These are phyloP conservation scores for Geosmithia flava DNA, from an alignment of 2,329 filamentous ascomycete species.

Conservation along the genomic window DNA sequence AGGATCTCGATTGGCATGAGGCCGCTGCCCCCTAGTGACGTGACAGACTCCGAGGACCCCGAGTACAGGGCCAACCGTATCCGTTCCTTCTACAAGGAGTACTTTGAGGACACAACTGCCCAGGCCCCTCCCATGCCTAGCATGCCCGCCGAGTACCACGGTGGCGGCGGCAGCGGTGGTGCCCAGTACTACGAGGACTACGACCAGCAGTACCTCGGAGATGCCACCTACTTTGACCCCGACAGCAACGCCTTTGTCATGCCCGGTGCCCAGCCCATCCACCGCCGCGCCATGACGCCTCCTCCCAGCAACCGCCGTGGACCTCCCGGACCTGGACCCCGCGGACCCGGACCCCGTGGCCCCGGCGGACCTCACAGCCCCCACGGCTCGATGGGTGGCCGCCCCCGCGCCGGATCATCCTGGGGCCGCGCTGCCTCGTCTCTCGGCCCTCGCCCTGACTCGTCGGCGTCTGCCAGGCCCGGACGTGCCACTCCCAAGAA, in stretches of 20 bases:
- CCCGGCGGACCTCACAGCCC: constrained; percentile 20
- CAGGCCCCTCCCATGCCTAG: constrained; percentile 25
- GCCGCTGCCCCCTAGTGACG: constrained; percentile 77
- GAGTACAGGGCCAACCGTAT: constrained; percentile 94
- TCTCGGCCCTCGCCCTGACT: constrained; percentile 46
- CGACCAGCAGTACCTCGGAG: constrained; percentile 56
- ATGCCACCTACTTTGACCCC: constrained; percentile 51
- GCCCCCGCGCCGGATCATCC: constrained; percentile 38
- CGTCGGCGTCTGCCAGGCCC: constrained; percentile 46
- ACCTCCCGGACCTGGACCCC: constrained; percentile 16
- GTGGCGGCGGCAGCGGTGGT: constrained; percentile 2
- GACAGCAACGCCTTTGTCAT: constrained; percentile 60
- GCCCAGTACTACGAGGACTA: constrained; percentile 63
- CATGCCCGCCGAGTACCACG: constrained; percentile 13
- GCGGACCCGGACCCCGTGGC: constrained; percentile 10
- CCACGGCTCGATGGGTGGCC: constrained; percentile 38
- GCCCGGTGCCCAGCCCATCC: constrained; percentile 75
- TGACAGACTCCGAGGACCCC: constrained; percentile 70
- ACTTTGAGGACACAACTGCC: constrained; percentile 76
- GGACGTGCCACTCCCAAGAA: constrained; percentile 28
- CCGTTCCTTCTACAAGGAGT: constrained; percentile 98
- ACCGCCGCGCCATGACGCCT: constrained; percentile 89
- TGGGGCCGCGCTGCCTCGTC: constrained; percentile 16
- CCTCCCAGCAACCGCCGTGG: constrained; percentile 50
- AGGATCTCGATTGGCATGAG: constrained; percentile 63